Percentiles rank a stretch among this genome's conserved stretches.
phyloP scores from a whole-genome alignment of 176 grass and related monocot species.

The Metroxylon sagu region DNA sequence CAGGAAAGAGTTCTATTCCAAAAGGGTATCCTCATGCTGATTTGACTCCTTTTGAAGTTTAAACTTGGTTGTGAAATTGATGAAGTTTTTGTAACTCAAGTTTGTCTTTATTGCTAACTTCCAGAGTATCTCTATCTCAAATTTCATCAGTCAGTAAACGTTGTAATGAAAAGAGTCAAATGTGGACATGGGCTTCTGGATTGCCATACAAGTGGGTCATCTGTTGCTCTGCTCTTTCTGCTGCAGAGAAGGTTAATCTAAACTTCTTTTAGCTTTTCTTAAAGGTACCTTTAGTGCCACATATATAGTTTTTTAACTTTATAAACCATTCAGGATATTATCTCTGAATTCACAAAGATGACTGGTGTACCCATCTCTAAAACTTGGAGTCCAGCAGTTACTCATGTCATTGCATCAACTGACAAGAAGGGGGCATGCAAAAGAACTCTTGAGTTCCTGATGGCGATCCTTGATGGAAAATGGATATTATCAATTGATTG shows the following conservation, averaged over 20 bases:
- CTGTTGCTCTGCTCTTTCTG: conserved; percentile 78
- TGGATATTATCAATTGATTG: conserved; percentile 76
- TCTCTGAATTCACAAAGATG: conserved; percentile 62
- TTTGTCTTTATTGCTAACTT: not conserved
- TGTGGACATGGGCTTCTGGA: conserved; percentile 64
- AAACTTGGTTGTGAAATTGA: too few relatives aligned
- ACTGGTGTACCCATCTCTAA: conserved; percentile 45
- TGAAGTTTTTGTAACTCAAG: too few relatives aligned
- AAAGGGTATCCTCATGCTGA: conserved; percentile 36
- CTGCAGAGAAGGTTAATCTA: conserved; percentile 50
- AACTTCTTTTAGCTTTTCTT: not conserved
- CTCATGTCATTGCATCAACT: conserved; percentile 82
- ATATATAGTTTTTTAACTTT: conserved; percentile 20
- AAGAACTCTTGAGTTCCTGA: conserved; percentile 82
- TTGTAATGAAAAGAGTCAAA: conserved; percentile 19
- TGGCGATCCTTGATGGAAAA: conserved; percentile 80
- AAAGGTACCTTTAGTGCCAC: too few relatives aligned
- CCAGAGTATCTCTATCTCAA: conserved; percentile 47
- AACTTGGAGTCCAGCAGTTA: conserved; percentile 60
- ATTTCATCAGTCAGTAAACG: conserved; percentile 18
- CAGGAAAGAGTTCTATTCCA: conserved; percentile 22
- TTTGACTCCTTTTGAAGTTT: too few relatives aligned
- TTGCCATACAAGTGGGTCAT: conserved; percentile 74
- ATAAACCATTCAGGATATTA: conserved; percentile 31
- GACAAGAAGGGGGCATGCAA: conserved; percentile 65